Evolutionary conservation across 148 eudicot genomes (phyloP).

Genomic region (Heliosperma pusillum): DNA sequence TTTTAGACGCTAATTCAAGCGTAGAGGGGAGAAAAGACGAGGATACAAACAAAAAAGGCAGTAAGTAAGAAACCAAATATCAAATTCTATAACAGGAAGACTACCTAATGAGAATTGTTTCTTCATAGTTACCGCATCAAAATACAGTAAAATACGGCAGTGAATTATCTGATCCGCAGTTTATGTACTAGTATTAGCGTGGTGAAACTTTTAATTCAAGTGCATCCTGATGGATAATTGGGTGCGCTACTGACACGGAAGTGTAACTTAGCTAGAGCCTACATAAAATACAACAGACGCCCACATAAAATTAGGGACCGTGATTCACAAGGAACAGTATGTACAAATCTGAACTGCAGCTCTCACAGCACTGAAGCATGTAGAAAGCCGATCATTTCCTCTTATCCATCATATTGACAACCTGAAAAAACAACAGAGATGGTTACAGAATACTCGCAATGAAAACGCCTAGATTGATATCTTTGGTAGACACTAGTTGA

Average conservation of each 20-base stretch:
- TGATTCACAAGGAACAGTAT: constrained; percentile 12
- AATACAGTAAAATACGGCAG: too few relatives aligned
- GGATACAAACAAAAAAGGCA: too few relatives aligned
- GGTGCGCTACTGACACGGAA: background rate
- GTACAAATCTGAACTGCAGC: constrained; percentile 18
- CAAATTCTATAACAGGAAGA: background rate
- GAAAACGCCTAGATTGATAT: constrained; percentile 21
- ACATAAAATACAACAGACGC: constrained; percentile 12
- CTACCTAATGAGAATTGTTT: too few relatives aligned
- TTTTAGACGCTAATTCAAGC: too few relatives aligned
- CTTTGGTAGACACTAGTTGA: constrained; percentile 21
- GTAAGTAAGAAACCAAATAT: background rate
- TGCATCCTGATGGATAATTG: constrained; percentile 10
- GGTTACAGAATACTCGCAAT: constrained; percentile 1
- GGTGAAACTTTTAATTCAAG: background rate
- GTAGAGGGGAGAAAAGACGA: too few relatives aligned
- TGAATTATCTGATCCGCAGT: too few relatives aligned
- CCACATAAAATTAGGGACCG: constrained; percentile 12
- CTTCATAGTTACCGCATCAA: too few relatives aligned
- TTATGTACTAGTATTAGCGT: background rate
- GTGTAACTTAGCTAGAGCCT: constrained; percentile 7
- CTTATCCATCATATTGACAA: constrained; percentile 29
- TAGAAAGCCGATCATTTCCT: constrained; percentile 25
- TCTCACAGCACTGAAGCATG: constrained; percentile 14
- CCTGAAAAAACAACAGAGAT: constrained; percentile 19